phyloP scores from a whole-genome alignment of 345 rosid species.

The Eucalyptus sp. region DNA sequence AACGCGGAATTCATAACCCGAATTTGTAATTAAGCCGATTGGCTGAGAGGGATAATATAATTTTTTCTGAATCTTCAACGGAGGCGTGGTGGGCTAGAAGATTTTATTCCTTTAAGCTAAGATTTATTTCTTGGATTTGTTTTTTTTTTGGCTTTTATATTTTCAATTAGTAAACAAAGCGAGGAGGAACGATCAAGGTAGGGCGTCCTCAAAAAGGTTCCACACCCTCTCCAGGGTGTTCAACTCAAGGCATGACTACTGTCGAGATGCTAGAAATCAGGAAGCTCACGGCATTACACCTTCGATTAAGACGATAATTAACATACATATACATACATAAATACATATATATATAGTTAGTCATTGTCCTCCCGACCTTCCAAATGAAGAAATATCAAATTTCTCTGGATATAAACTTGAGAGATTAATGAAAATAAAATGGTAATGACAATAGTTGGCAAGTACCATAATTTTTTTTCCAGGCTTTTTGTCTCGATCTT shows the following conservation, averaged over 20 bases:
- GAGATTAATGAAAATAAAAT: no score
- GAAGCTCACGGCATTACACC: neutral
- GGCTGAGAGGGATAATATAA: neutral
- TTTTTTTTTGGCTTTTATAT: no score
- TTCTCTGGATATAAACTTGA: neutral
- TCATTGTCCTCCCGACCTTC: neutral
- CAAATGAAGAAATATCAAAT: neutral
- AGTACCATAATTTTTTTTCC: no score
- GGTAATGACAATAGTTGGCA: no score
- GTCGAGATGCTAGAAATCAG: no score
- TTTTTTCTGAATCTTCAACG: neutral
- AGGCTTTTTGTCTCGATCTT: no score
- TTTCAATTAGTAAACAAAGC: neutral
- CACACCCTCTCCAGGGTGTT: neutral
- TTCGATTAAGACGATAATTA: neutral
- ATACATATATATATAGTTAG: fast-evolving
- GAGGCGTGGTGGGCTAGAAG: neutral
- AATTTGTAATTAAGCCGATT: neutral
- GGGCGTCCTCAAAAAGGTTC: neutral
- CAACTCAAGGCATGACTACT: neutral
- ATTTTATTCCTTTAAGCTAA: neutral
- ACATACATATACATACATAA: fast-evolving
- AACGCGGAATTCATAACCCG: neutral
- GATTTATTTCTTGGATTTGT: neutral
- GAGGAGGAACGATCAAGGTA: neutral